Conservation (phyloP, 257 asterid genomes). For the Rehmannia glutinosa region DNA sequence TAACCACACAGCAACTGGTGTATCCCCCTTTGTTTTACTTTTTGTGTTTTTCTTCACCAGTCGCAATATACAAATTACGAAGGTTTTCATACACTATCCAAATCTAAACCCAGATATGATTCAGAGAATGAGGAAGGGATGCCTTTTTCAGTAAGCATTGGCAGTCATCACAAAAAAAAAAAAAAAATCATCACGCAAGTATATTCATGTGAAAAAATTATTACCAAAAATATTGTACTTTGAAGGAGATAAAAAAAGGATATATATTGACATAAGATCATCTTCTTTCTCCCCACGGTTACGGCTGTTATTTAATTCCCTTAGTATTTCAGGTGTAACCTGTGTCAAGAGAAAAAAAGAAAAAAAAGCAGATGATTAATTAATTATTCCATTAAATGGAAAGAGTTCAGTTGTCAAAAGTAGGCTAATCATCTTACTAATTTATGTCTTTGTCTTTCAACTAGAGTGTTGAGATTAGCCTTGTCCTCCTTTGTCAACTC, state of each 20-base stretch:
- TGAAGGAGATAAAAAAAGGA: slow-evolving; percentile 41
- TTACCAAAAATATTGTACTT: background rate
- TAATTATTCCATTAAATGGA: background rate
- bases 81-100: too few species aligned
- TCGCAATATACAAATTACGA: too few species aligned
- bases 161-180: too few species aligned
- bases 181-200: too few species aligned
- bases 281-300: slow-evolving; percentile 91
- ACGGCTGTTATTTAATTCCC: slow-evolving; percentile 84
- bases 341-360: slow-evolving; percentile 40
- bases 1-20: too few species aligned
- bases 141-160: too few species aligned
- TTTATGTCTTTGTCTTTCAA: slow-evolving; percentile 74
- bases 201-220: too few species aligned
- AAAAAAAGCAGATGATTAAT: background rate
- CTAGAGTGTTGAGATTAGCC: slow-evolving; percentile 47
- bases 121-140: too few species aligned
- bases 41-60: too few species aligned
- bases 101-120: too few species aligned
- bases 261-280: slow-evolving; percentile 69
- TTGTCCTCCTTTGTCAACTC: slow-evolving; percentile 88
- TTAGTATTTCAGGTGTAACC: slow-evolving; percentile 90
- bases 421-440: slow-evolving; percentile 46
- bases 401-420: background rate
- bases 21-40: too few species aligned